Evolutionary conservation across 129 eudicot species (phyloP), one percentile per base, ranked within the genome.

Genomic region (Ambrosia artemisiifolia): DNA sequence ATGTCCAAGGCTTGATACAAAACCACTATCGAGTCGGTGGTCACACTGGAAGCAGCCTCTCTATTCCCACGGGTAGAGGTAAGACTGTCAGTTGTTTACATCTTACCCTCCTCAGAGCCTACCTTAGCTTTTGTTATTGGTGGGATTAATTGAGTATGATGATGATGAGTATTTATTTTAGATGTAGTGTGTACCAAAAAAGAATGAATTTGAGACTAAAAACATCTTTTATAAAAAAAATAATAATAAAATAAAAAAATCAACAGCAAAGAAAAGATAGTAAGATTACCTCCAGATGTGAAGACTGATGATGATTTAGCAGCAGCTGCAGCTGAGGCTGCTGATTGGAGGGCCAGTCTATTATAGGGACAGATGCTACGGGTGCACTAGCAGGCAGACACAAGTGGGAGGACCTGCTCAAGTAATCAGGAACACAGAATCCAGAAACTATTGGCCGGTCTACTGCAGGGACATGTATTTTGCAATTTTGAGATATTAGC

Each of bases 361-460:
- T 83, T 90, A 96, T 86, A 87, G 96, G 76, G 95, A 93, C 72
- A 83, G 95, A 84, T 89, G 77, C 70, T 86, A 85, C 36, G 1
- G 90, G 92, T 40, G 96, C 92, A 59, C 75, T 89, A 69, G 95
- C 96, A 42, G 98, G 98, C 10, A 96, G 98, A 7, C 98, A 93
- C 92, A 93, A 93, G 84, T 89, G 95, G 96, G 96, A 92, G 66
- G 96, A 93, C 77, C 79, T 89, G 57, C 79, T 93, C 14, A 88
- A 88, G 63, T 88, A 79, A 80, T 61, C 40, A 79, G 18, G 44
- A 67, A 67, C 13, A 20, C 67, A 46, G 57, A 12, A 46, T 17
- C 32, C 36, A 55, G 46, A 42, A 42, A 20, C 54, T 24, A 24
- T 24, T 24, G 28, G 28, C 28, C 28, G 28, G 28, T 24, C 28